Evolutionary conservation across 2,329 filamentous ascomycete species (phyloP).

Genomic region (Cladosporium sp.): DNA sequence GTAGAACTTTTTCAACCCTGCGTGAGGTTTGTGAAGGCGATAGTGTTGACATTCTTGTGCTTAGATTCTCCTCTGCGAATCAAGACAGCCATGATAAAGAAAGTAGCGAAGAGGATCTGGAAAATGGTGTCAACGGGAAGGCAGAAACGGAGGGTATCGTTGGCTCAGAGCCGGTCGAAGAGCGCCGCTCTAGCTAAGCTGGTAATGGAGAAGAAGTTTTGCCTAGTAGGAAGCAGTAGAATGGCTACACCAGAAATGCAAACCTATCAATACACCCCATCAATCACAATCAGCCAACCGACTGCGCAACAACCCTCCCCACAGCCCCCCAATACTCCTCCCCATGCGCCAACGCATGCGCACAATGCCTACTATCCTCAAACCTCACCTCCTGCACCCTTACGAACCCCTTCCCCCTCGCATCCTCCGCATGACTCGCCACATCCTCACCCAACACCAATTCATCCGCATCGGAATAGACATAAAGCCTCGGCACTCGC

Average conservation of each 20-base stretch:
- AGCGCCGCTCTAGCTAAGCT: neutral
- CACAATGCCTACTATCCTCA: slow-evolving; percentile 56
- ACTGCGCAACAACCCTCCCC: too few species aligned
- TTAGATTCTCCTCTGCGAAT: slow-evolving; percentile 1
- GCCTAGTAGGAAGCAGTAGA: too few species aligned
- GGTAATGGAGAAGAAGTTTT: too few species aligned
- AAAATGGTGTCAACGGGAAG: neutral
- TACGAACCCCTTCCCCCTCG: slow-evolving; percentile 46
- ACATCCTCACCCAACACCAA: slow-evolving; percentile 56
- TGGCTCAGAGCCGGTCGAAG: neutral
- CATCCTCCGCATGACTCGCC: slow-evolving; percentile 49
- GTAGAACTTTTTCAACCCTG: too few species aligned
- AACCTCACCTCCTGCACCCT: slow-evolving; percentile 50
- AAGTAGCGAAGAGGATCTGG: neutral
- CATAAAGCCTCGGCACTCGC: slow-evolving; percentile 46
- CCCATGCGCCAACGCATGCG: slow-evolving; percentile 29
- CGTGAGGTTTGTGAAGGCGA: neutral
- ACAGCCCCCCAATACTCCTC: slow-evolving; percentile 10
- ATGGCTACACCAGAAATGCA: too few species aligned
- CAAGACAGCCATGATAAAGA: slow-evolving; percentile 7
- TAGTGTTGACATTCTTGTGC: neutral
- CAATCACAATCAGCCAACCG: neutral
- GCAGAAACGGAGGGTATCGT: neutral
- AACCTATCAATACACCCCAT: too few species aligned
- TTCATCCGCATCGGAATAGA: slow-evolving; percentile 57